Evolutionary conservation across 1,284 basidiomycete genomes (phyloP).

Genomic region (Trichosporon sp.): DNA sequence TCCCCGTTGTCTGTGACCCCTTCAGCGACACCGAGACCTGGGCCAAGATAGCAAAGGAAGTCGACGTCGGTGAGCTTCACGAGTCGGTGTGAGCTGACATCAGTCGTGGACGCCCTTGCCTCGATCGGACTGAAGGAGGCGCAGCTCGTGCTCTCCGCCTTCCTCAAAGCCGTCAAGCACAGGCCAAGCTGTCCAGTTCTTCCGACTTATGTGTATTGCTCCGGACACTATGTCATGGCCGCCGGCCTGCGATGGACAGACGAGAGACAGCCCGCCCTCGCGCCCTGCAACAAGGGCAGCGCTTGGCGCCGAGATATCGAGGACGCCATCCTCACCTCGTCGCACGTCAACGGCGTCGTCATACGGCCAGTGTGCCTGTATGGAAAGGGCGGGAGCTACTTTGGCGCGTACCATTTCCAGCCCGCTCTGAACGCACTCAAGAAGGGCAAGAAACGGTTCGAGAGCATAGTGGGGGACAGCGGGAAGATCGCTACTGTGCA

Average conservation of each 20-base stretch:
- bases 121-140: constrained; percentile 50
- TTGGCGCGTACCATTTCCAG: constrained; percentile 52
- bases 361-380: constrained; percentile 53
- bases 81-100: neutral
- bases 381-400: constrained; percentile 24
- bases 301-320: constrained; percentile 47
- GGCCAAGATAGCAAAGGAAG: constrained; percentile 57
- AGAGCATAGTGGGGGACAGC: constrained; percentile 40
- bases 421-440: constrained; percentile 47
- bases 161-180: neutral
- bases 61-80: constrained; percentile 59
- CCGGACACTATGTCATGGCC: constrained; percentile 61
- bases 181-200: constrained; percentile 12
- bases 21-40: constrained; percentile 51
- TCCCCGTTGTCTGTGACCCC: constrained; percentile 60
- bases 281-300: constrained; percentile 35
- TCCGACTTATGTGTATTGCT: constrained; percentile 61
- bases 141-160: constrained; percentile 38
- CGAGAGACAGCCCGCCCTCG: constrained; percentile 37
- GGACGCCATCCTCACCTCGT: constrained; percentile 38
- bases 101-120: constrained; percentile 54
- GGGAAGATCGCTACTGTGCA: constrained; percentile 59
- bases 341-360: constrained; percentile 28
- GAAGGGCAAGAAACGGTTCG: constrained; percentile 55
- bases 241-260: constrained; percentile 44